Base-by-base conservation (phyloP, 805 yeast genomes). In the Schizosaccharomyces osmophilus region DNA sequence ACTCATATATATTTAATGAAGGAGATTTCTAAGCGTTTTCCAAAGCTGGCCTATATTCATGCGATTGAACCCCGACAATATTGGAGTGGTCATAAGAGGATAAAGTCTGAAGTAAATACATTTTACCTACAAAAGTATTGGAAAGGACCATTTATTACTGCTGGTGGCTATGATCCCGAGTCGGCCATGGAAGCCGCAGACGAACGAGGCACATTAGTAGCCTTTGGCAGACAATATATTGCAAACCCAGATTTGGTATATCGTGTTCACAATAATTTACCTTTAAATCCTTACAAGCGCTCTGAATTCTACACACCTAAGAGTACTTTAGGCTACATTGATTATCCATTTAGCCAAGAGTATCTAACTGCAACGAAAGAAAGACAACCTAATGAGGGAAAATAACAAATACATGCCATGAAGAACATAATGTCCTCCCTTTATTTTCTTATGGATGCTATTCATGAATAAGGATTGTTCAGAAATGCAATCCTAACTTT, bases 241-340 rank as follows among this genome's bases (percentile, higher is more conserved):
- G 69, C 82, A 39, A 81, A 80, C 69, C 83, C 84, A 1, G 84
- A 81, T 66, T 67, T 81, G 42, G 76, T 74, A 22, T 66, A 70
- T n/a, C 71, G 81, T 63, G 62, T 80, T 51, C 69, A 72, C 63
- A 68, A 76, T 39, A 75, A 75, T 36, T 61, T 68, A 45, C 73
- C 74, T 55, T 68, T 79, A 62, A 73, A 71, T 63, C 64, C 69
- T 41, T 81, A 79, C 66, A 73, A 79, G 67, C 73, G 82, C 67
- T 63, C 65, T 19, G 74, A 78, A 9, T 81, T 81, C 69, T 81
- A 80, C 67, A 64, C 68, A 61, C 64, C 69, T 17, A 67, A 68
- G 24, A 70, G 69, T 19, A 71, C 69, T 5, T 63, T 69, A 55
- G 80, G 80, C 13, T 78, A 77, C 67, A 68, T 68, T 5, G 79